Evolutionary conservation across 139 green algal species (phyloP).

Genomic region (Volvox reticuliferus): DNA sequence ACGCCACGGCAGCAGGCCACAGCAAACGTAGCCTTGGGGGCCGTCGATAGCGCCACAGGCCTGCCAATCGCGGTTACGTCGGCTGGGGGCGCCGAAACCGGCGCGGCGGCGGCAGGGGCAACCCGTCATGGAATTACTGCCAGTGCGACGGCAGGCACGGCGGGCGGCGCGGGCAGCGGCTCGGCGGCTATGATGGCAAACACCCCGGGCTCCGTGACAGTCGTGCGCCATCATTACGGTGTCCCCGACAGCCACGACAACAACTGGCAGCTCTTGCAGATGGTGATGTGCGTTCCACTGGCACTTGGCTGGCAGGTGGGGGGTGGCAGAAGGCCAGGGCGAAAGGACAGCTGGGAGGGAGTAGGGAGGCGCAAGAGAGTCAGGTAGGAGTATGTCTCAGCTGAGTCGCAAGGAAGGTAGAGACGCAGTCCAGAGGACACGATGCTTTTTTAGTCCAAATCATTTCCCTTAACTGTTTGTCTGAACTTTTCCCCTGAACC

Average conservation of each 20-base stretch:
- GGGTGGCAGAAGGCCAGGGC: background rate
- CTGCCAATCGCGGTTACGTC: background rate
- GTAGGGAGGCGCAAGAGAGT: no score
- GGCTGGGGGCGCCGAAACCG: slow-evolving; percentile 5
- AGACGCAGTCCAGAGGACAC: no score
- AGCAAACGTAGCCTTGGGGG: background rate
- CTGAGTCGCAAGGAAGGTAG: no score
- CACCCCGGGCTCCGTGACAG: background rate
- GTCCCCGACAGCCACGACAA: slow-evolving; percentile 70
- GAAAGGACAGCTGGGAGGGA: no score
- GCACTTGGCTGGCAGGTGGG: slow-evolving; percentile 62
- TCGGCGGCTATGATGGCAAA: background rate
- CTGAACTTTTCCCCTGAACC: no score
- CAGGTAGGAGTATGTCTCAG: no score
- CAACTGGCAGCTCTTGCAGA: slow-evolving; percentile 73
- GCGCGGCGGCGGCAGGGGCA: background rate
- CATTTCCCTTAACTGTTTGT: no score
- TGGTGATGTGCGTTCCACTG: slow-evolving; percentile 68
- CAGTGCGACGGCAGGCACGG: background rate
- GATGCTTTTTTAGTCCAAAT: no score
- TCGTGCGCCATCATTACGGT: slow-evolving; percentile 32
- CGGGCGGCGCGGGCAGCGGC: background rate
- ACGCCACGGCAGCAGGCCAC: slow-evolving; percentile 26
- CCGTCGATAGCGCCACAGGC: background rate
- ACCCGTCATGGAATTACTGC: background rate